Conservation (phyloP, 2,329 filamentous ascomycete species). For the Teratosphaeria epicoccoides region DNA sequence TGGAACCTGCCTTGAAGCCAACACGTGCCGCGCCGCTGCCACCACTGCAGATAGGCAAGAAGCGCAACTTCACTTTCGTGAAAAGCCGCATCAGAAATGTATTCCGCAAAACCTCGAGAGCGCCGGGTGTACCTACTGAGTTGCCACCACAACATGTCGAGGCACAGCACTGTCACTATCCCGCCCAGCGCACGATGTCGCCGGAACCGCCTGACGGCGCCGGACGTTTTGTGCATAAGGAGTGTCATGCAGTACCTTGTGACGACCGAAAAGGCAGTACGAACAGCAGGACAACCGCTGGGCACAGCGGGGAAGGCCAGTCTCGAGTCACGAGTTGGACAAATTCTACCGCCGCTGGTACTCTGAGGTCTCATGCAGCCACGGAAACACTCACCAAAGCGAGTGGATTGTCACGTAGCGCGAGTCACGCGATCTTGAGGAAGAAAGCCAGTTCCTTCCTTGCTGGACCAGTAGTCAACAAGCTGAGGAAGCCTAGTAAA, state of each 20-base stretch:
- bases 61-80: constrained; percentile 53
- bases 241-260: constrained; percentile 24
- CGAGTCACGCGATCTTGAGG: constrained; percentile 14
- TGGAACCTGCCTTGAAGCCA: constrained; percentile 6
- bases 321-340: constrained; percentile 67
- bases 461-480: constrained; percentile 19
- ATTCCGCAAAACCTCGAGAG: constrained; percentile 35
- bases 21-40: constrained; percentile 1
- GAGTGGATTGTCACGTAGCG: constrained; percentile 7
- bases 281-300: constrained; percentile 32
- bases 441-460: constrained; percentile 21
- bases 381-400: constrained; percentile 5
- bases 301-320: constrained; percentile 38
- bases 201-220: background rate
- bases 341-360: constrained; percentile 50
- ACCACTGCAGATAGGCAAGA: constrained; percentile 16
- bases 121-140: constrained; percentile 28
- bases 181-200: background rate
- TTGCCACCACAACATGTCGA: constrained; percentile 43
- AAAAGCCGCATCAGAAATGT: constrained; percentile 51
- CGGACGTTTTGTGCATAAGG: background rate
- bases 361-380: constrained; percentile 33
- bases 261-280: too few species aligned
- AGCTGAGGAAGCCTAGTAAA: constrained; percentile 20
- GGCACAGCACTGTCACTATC: constrained; percentile 24